Evolutionary conservation across 108 stramenopile species (phyloP), one percentile per base, ranked within the genome.

Genomic region (Cylindrotheca closterium): DNA sequence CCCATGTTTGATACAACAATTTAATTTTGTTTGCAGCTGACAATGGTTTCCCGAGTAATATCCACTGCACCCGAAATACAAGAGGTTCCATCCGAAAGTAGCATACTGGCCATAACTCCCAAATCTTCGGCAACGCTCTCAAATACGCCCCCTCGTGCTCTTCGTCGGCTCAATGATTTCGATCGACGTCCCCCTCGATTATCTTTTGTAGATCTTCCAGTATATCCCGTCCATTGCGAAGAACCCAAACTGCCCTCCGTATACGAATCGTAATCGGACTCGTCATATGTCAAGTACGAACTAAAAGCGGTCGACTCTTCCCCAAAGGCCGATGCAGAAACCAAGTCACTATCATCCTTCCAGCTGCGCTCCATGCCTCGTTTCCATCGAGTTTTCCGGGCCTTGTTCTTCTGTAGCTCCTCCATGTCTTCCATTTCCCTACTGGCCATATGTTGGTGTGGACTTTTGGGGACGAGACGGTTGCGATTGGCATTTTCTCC

Each of bases 1-100:
- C n/a, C n/a, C n/a, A n/a, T n/a, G n/a, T n/a, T n/a, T n/a, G n/a
- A n/a, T n/a, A n/a, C n/a, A n/a, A n/a, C n/a, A n/a, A n/a, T n/a
- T 42, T 42, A 15, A 42, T 15, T 42, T 5, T 63, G 46, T 17
- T 37, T 63, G 33, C 42, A n/a, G 21, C 33, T 46, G 0, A 42
- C 73, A 17, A 67, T 30, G n/a, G 73, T 67, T 42, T 74, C 73
- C n/a, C 47, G 58, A 2, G 73, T 67, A 27, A 67, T 67, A 2
- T 30, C 66, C 4, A 66, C 60, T 45, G 58, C 66, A n/a, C 49
- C 57, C 25, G 32, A 57, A 4, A 74, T 30, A 28, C 73, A 74
- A 17, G 73, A 59, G 37, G 18, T 54, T 15, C 73, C 73, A 58
- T 74, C 73, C 2, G 59, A 27, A 24, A 74, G n/a, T 1, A 74